Percentiles rank a stretch among this genome's conserved stretches.
phyloP scores from a whole-genome alignment of 2,329 filamentous ascomycete genomes.

The Scortechinia acanthostroma region DNA sequence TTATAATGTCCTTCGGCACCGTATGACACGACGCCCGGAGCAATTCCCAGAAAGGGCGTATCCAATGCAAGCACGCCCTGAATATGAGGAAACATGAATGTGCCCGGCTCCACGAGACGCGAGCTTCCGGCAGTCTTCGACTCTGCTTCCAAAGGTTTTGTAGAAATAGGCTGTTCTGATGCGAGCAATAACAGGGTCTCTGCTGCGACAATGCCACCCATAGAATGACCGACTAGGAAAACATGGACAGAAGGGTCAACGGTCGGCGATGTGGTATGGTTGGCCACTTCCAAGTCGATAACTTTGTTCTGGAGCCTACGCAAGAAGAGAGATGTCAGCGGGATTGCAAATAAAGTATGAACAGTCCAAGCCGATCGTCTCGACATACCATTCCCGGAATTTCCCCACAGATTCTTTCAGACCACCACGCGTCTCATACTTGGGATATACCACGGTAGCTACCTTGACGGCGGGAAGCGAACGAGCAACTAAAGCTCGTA shows the following conservation, averaged over 20 bases:
- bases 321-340: background rate
- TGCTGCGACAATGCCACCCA: constrained; percentile 1
- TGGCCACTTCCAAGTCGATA: constrained; percentile 1
- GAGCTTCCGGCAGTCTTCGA: background rate
- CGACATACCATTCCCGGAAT: constrained; percentile 34
- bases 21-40: constrained; percentile 1
- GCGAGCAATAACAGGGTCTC: background rate
- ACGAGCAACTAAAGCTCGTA: constrained; percentile 27
- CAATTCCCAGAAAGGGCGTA: background rate
- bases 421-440: constrained; percentile 37
- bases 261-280: background rate
- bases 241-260: constrained; percentile 1
- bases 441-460: constrained; percentile 31
- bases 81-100: background rate
- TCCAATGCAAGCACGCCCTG: background rate
- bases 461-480: constrained; percentile 30
- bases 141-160: background rate
- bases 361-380: background rate
- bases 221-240: background rate
- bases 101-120: background rate
- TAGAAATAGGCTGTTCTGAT: background rate
- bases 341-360: background rate
- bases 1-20: background rate
- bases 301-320: background rate
- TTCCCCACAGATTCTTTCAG: constrained; percentile 30